Conservation (phyloP, 1,139 yeast species). For the Hemisphaericaspora subhashii region DNA sequence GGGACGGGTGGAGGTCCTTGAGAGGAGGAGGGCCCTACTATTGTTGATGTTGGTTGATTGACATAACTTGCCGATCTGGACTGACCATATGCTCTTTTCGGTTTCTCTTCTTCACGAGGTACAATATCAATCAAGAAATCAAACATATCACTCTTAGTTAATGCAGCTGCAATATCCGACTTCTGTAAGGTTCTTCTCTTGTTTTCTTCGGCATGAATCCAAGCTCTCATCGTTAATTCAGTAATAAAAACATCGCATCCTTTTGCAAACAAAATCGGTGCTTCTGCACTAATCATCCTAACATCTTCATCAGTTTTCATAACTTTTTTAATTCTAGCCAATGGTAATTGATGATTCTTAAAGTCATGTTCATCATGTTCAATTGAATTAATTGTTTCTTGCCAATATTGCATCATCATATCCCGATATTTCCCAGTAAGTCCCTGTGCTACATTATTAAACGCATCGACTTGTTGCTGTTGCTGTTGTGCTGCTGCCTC, state of each 20-base stretch:
- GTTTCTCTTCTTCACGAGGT: constrained; percentile 75
- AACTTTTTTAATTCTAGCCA: constrained; percentile 91
- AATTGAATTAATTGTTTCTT: constrained; percentile 85
- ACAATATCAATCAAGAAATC: constrained; percentile 95
- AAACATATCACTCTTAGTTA: constrained; percentile 94
- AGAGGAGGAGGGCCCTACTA: constrained; percentile 1
- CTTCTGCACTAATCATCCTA: constrained; percentile 96
- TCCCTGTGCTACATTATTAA: constrained; percentile 93
- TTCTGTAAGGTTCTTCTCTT: constrained; percentile 91
- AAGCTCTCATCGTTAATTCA: constrained; percentile 95
- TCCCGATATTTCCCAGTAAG: constrained; percentile 78
- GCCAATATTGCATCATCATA: constrained; percentile 96
- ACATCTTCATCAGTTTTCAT: constrained; percentile 99
- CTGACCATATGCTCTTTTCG: constrained; percentile 35
- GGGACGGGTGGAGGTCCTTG: constrained; percentile 7
- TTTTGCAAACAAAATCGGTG: constrained; percentile 94
- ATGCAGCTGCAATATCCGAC: constrained; percentile 92
- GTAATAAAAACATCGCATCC: constrained; percentile 97
- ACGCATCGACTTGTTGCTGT: constrained; percentile 64
- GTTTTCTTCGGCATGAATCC: constrained; percentile 98
- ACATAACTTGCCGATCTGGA: constrained; percentile 17
- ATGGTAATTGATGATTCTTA: constrained; percentile 89
- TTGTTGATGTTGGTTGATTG: constrained; percentile 7
- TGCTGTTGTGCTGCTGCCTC: constrained; percentile 50
- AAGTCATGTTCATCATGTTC: constrained; percentile 91